Conservation (phyloP, 2,329 filamentous ascomycete genomes). For the Cordyceps fumosorosea region DNA sequence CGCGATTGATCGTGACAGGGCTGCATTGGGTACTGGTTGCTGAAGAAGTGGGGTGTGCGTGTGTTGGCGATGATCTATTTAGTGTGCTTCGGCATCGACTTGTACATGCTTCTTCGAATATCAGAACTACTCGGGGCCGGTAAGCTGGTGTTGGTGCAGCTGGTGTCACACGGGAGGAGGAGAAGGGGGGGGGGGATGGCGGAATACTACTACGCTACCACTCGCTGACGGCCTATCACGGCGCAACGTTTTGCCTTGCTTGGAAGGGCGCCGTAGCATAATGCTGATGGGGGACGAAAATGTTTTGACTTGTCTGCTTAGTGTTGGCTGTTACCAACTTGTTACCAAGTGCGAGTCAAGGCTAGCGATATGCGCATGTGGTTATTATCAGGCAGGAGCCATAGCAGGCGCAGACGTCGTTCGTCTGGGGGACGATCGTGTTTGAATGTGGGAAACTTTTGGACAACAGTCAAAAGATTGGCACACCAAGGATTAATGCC, state of each 20-base stretch:
- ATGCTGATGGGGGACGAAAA: neutral
- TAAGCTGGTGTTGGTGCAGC: neutral
- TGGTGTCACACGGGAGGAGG: too few species aligned
- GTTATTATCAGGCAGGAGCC: too few species aligned
- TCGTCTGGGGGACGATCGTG: too few species aligned
- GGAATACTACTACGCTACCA: neutral
- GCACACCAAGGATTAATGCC: too few species aligned
- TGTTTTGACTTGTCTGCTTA: neutral
- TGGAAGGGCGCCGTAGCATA: neutral
- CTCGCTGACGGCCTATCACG: neutral
- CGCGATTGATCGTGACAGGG: neutral
- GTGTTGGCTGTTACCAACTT: neutral
- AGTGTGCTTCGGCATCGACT: neutral
- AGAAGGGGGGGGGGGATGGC: neutral
- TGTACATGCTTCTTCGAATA: too few species aligned
- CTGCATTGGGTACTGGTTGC: neutral
- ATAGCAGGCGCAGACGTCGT: too few species aligned
- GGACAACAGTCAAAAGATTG: too few species aligned
- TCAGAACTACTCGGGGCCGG: too few species aligned
- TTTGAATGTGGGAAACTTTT: too few species aligned
- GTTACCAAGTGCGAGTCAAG: too few species aligned
- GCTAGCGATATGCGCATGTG: too few species aligned
- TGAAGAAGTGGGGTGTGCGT: neutral
- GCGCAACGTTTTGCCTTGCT: conserved; percentile 2
- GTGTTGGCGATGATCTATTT: neutral